Base-by-base conservation (phyloP, 371 early-diverging fungal species). In the Mortierella sp. region DNA sequence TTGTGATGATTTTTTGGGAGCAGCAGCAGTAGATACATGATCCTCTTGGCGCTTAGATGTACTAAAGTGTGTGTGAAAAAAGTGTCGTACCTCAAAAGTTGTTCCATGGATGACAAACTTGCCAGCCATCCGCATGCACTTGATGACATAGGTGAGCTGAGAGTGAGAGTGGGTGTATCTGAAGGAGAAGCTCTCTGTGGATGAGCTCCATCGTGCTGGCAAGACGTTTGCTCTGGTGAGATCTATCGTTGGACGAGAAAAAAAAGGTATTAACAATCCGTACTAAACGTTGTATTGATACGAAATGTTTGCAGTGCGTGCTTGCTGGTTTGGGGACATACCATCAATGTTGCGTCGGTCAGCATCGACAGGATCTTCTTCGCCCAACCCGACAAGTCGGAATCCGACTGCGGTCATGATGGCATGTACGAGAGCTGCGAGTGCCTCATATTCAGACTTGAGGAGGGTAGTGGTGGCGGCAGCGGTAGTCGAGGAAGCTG, bases 81-180 rank as follows among this genome's bases (percentile, higher is more conserved):
- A 11, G 19, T 40, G 92, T 77, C 24, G 13, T 72, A 73, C 76
- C 75, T 93, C 93, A 54, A 94, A 87, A 19, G 91, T 92, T 26
- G 94, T 87, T 2, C 93, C 95, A 77, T 95, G 94, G 19, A 95
- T 88, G 14, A 95, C 81, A 50, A 93, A 90, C 71, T 91, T 92
- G 76, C 91, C 88, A 16, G 91, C 94, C 28, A 96, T 76, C 48
- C 89, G 89, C n/a, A 96, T 87, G 43, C 91, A 87, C 74, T 95
- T 95, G 48, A 96, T 86, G 26, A 95, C 88, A 81, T 94, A 95
- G 0, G 93, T 94, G 46, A 95, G 85, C 48, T 92, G 89, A 0
- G 95, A 94, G 71, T 94, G 92, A 9, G 93, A 88, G 85, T 95
- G 95, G 24, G 88, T 91, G 75, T 95, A 95, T 74, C 93, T 89